phyloP scores from a whole-genome alignment of 495 filamentous ascomycete species.

The Hypoxylon cercidicola region DNA sequence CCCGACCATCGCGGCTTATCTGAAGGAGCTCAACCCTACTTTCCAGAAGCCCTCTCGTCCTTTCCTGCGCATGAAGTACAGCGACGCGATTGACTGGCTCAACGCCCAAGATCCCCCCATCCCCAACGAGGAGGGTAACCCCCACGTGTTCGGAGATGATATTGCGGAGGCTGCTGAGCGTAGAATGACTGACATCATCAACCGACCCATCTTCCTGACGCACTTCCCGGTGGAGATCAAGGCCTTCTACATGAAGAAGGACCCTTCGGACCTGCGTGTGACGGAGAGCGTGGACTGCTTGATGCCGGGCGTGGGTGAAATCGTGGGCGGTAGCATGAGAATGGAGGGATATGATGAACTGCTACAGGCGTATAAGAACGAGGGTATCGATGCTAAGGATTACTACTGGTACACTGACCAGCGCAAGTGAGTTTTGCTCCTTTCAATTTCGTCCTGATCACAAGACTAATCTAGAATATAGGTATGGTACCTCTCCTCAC shows the following conservation, averaged over 20 bases:
- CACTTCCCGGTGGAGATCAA: conserved; percentile 98
- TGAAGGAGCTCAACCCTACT: conserved; percentile 85
- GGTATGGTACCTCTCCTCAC: conserved; percentile 93
- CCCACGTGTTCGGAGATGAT: conserved; percentile 94
- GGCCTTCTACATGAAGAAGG: conserved; percentile 99
- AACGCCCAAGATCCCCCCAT: conserved; percentile 80
- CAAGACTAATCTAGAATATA: conserved; percentile 51
- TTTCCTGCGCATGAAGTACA: conserved; percentile 95
- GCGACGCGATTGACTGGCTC: conserved; percentile 94
- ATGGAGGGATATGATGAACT: conserved; percentile 94
- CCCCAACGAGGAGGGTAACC: conserved; percentile 88
- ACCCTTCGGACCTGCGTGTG: conserved; percentile 79
- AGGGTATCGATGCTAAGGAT: conserved; percentile 83
- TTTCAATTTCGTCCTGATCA: conserved; percentile 4
- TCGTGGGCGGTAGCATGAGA: conserved; percentile 96
- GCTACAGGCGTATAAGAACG: conserved; percentile 85
- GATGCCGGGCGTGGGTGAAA: conserved; percentile 97
- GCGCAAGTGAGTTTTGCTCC: conserved; percentile 78
- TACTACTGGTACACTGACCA: conserved; percentile 99
- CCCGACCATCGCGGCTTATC: conserved; percentile 70
- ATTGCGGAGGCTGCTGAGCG: conserved; percentile 98
- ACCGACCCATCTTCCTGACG: conserved; percentile 93
- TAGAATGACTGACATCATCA: conserved; percentile 95
- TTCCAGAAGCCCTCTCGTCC: conserved; percentile 87
- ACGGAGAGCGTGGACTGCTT: conserved; percentile 96